Evolutionary conservation across 2,329 filamentous ascomycete genomes (phyloP).

Genomic region (Lizonia empirigonia): DNA sequence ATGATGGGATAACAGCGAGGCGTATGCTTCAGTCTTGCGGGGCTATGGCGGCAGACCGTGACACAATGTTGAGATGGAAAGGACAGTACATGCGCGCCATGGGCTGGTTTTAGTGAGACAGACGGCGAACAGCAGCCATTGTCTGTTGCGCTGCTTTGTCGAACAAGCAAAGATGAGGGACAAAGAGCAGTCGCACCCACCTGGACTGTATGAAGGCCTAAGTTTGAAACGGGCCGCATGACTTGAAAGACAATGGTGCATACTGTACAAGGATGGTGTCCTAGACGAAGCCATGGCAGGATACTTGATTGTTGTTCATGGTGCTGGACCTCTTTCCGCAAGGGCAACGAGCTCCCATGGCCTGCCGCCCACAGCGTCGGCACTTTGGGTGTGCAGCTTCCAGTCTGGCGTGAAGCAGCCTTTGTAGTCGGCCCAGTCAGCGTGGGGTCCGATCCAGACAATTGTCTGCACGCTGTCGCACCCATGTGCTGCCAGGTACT

Average conservation of each 20-base stretch:
- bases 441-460: slow-evolving; percentile 52
- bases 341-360: slow-evolving; percentile 44
- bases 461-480: slow-evolving; percentile 40
- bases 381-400: slow-evolving; percentile 26
- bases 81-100: too few relatives aligned
- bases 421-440: slow-evolving; percentile 50
- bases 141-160: not conserved
- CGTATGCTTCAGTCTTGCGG: not conserved
- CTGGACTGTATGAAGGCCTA: not conserved
- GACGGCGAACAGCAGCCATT: not conserved
- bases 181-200: not conserved
- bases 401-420: slow-evolving; percentile 29
- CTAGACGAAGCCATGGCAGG: not conserved
- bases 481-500: slow-evolving; percentile 51
- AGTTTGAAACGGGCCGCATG: not conserved
- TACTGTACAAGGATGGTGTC: too few relatives aligned
- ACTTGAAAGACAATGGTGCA: not conserved
- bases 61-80: not conserved
- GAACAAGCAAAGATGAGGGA: not conserved
- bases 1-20: not conserved
- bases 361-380: slow-evolving; percentile 38
- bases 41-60: not conserved
- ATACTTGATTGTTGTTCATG: not conserved
- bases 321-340: slow-evolving; percentile 3
- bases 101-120: not conserved